A percentile compares a stretch with the other conserved stretches of the same genome.
These are phyloP conservation scores for Curvularia eragrostidis DNA, from an alignment of 2,329 filamentous ascomycete genomes.

Conservation along the genomic window DNA sequence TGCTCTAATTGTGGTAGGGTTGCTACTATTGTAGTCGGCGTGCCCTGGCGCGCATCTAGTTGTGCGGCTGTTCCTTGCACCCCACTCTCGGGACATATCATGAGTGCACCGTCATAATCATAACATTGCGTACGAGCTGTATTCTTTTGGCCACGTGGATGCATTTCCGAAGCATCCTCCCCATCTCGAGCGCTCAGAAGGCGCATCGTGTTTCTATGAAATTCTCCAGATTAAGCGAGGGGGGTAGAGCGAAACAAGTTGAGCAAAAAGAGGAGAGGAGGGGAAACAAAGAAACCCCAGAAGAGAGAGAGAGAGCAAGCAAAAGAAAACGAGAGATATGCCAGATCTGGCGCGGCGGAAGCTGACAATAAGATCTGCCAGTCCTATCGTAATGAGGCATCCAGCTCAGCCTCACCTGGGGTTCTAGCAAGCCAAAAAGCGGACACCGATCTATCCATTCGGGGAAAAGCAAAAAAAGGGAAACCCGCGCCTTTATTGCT, in stretches of 20 bases:
- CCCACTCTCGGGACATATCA: not conserved
- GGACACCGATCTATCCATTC: constrained; percentile 10
- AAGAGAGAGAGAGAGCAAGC: not conserved
- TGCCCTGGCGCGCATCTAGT: not conserved
- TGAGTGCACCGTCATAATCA: not conserved
- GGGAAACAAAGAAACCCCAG: not conserved
- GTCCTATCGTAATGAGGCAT: constrained; percentile 5
- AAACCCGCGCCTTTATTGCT: constrained; percentile 7
- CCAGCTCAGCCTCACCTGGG: constrained; percentile 18
- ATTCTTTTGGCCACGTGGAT: not conserved
- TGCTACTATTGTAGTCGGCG: too few species aligned
- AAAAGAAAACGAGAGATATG: not conserved
- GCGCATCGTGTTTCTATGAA: not conserved
- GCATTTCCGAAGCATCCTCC: too few species aligned
- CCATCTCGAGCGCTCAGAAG: not conserved
- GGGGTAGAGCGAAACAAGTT: not conserved
- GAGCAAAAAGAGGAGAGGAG: not conserved
- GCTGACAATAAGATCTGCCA: constrained; percentile 7
- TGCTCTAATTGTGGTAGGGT: too few species aligned
- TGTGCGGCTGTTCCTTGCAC: not conserved
- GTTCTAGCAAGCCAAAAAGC: constrained; percentile 4
- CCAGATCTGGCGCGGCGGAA: not conserved
- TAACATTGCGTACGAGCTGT: not conserved
- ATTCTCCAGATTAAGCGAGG: not conserved
- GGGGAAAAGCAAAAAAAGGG: not conserved